phyloP scores from a whole-genome alignment of 345 rosid species.

The Barbarea vulgaris region DNA sequence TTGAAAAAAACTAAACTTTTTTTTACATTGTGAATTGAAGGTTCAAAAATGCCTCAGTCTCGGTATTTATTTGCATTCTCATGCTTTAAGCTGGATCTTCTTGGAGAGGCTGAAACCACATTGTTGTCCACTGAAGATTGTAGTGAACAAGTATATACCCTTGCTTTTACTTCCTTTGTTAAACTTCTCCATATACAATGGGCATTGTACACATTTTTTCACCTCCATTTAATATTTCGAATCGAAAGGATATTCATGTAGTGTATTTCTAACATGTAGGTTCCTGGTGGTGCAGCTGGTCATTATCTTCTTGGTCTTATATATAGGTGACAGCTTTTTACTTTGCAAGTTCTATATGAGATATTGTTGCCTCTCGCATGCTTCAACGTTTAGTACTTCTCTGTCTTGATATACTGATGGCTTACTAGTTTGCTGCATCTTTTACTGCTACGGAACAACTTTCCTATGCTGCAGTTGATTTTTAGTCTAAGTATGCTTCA shows the following conservation, averaged over 20 bases:
- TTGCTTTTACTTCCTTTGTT: background rate
- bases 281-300: conserved; percentile 91
- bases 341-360: conserved; percentile 13
- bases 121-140: conserved; percentile 63
- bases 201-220: background rate
- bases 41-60: conserved; percentile 75
- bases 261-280: conserved; percentile 45
- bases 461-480: background rate
- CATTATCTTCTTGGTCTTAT: conserved; percentile 93
- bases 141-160: conserved; percentile 53
- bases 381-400: conserved; percentile 3
- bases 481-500: conserved; percentile 4
- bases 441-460: conserved; percentile 1
- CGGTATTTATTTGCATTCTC: conserved; percentile 88
- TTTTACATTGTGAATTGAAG: conserved; percentile 45
- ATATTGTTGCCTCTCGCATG: conserved; percentile 13
- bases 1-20: background rate
- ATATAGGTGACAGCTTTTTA: conserved; percentile 56
- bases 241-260: background rate
- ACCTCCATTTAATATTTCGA: background rate
- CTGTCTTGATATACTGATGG: conserved; percentile 18
- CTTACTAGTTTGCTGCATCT: background rate
- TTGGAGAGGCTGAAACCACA: conserved; percentile 87
- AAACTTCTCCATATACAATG: background rate
- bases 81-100: conserved; percentile 89